A percentile compares a stretch with the other conserved stretches of the same genome.
These are phyloP conservation scores for Rhodotorula sphaerocarpa DNA, from an alignment of 768 basidiomycete genomes.

Conservation along the genomic window DNA sequence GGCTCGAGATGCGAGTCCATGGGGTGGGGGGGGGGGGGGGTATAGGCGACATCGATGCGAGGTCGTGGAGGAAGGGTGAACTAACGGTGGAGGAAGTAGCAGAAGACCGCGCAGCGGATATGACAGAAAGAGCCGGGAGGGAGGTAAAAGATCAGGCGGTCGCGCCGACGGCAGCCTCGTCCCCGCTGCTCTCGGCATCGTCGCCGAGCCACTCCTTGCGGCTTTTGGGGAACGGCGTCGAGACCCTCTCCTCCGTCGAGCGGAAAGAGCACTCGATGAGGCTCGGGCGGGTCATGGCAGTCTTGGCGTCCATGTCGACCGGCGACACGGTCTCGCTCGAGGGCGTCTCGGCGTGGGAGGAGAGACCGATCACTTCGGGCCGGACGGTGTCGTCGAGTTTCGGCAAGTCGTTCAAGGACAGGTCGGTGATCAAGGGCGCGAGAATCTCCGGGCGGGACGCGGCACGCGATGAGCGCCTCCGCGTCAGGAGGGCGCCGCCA, in stretches of 20 bases:
- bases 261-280: background rate
- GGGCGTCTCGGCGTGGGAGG: conserved; percentile 13
- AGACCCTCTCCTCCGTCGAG: conserved; percentile 1
- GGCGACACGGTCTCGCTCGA: background rate
- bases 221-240: conserved; percentile 20
- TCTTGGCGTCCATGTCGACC: background rate
- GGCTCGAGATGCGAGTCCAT: no score
- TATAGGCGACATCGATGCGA: no score
- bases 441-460: background rate
- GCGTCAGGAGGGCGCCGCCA: conserved; percentile 8
- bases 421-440: conserved; percentile 12
- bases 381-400: conserved; percentile 22
- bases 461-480: conserved; percentile 9
- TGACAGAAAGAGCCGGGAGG: no score
- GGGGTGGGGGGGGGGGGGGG: no score
- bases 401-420: conserved; percentile 8
- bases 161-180: no score
- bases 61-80: no score
- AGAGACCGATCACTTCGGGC: conserved; percentile 14
- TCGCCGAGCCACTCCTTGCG: conserved; percentile 11
- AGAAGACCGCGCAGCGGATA: no score
- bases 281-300: no score
- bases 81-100: no score
- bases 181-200: background rate
- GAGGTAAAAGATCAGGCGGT: no score